Percentiles rank a stretch among this genome's conserved stretches.
Conservation (phyloP, 306 rosid genomes). For the Vigna nakashimae region DNA sequence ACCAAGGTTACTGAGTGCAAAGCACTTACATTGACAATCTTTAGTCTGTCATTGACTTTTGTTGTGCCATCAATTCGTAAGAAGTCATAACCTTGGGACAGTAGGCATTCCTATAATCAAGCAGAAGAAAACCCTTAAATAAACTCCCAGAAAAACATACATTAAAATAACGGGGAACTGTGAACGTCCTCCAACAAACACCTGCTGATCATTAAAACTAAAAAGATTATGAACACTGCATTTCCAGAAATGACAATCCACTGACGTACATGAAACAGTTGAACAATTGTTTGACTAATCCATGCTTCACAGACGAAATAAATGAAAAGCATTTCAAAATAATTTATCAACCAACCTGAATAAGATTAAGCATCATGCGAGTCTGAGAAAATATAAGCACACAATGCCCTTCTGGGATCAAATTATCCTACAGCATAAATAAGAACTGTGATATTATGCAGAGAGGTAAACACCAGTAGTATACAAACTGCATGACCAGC, state of each 20-base stretch:
- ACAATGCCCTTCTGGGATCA: constrained; percentile 81
- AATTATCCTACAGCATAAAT: constrained; percentile 59
- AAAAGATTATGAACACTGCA: constrained; percentile 14
- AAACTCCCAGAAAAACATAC: constrained; percentile 18
- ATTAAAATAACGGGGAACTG: constrained; percentile 24
- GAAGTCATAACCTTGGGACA: constrained; percentile 63
- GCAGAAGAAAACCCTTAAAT: constrained; percentile 18
- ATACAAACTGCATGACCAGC: constrained; percentile 21
- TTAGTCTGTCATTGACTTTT: constrained; percentile 76
- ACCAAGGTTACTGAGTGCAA: background rate
- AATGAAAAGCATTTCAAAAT: constrained; percentile 5
- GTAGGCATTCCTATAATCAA: constrained; percentile 65
- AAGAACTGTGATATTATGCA: constrained; percentile 25
- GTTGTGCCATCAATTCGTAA: constrained; percentile 95
- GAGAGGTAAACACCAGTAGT: constrained; percentile 12
- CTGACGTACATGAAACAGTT: constrained; percentile 9
- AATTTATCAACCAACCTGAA: constrained; percentile 63
- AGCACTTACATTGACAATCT: constrained; percentile 77
- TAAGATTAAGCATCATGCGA: constrained; percentile 95
- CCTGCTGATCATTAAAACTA: background rate
- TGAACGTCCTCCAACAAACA: background rate
- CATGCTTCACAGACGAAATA: background rate
- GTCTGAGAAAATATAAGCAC: constrained; percentile 95
- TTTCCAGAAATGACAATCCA: background rate
- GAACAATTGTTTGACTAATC: constrained; percentile 13